phyloP scores from a whole-genome alignment of 805 yeast species.

The Zygoascus biomembranicola region DNA sequence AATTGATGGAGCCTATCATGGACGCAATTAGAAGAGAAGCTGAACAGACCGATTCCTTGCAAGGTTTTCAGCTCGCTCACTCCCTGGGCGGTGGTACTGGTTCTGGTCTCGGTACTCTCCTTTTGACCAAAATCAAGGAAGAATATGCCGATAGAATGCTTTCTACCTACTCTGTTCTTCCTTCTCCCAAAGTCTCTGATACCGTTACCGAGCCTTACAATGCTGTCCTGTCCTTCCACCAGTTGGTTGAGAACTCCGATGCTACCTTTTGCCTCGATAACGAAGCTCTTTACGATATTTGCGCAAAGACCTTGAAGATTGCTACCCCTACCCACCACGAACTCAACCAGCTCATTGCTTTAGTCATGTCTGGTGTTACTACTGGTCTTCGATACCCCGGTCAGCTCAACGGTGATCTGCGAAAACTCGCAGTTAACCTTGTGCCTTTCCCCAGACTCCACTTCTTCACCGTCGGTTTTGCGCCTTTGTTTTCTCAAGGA shows the following conservation, averaged over 20 bases:
- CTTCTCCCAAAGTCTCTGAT: slow-evolving; percentile 86
- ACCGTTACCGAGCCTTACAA: slow-evolving; percentile 95
- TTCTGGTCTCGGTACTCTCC: slow-evolving; percentile 91
- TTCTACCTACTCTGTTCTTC: slow-evolving; percentile 94
- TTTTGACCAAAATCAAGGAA: slow-evolving; percentile 79
- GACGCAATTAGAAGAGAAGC: slow-evolving; percentile 93
- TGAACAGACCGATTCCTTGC: slow-evolving; percentile 86
- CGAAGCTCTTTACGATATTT: slow-evolving; percentile 87
- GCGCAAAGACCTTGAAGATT: slow-evolving; percentile 76
- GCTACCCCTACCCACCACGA: slow-evolving; percentile 72
- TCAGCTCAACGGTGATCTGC: slow-evolving; percentile 84
- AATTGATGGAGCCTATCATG: slow-evolving; percentile 82
- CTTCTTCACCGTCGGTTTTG: slow-evolving; percentile 93
- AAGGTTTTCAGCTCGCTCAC: slow-evolving; percentile 89
- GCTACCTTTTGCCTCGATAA: slow-evolving; percentile 94
- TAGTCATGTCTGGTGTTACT: slow-evolving; percentile 94
- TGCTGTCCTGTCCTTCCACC: slow-evolving; percentile 87
- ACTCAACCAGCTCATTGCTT: slow-evolving; percentile 75
- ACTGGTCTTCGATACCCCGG: slow-evolving; percentile 94
- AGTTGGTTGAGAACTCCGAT: slow-evolving; percentile 83
- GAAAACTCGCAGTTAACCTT: slow-evolving; percentile 88
- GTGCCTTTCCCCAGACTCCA: slow-evolving; percentile 96
- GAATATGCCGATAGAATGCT: slow-evolving; percentile 95
- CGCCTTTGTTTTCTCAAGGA: slow-evolving; percentile 79
- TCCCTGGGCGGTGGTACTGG: slow-evolving; percentile 94